These are phyloP conservation scores for Dimocarpus longan DNA, from an alignment of 345 rosid species.

Conservation along the genomic window DNA sequence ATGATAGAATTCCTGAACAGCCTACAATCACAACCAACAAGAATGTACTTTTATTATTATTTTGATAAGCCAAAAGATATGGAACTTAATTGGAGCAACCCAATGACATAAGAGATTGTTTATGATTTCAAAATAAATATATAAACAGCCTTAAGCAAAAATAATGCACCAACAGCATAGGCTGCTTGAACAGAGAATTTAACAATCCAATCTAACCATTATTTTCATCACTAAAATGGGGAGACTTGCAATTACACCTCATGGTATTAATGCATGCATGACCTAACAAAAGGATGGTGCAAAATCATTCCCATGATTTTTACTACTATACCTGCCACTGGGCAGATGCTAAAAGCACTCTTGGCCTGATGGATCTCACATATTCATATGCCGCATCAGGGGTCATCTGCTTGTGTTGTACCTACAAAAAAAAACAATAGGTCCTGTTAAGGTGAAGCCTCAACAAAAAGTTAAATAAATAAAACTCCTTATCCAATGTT, in stretches of 20 bases:
- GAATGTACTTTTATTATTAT: too few relatives aligned
- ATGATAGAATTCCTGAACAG: slow-evolving; percentile 77
- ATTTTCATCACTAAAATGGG: background rate
- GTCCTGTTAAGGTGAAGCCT: background rate
- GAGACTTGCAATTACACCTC: background rate
- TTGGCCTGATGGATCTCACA: slow-evolving; percentile 81
- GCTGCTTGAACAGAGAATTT: background rate
- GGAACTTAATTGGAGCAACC: too few relatives aligned
- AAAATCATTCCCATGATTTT: background rate
- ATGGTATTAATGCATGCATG: background rate
- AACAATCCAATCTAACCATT: background rate
- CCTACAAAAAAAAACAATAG: slow-evolving; percentile 40
- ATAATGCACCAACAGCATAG: background rate
- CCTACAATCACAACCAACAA: slow-evolving; percentile 46
- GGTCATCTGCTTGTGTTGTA: slow-evolving; percentile 79
- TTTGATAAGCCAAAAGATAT: too few relatives aligned
- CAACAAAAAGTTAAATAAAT: background rate
- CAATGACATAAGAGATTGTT: too few relatives aligned
- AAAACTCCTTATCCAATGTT: background rate
- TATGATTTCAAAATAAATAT: too few relatives aligned
- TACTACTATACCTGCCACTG: slow-evolving; percentile 77
- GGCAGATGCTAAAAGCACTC: slow-evolving; percentile 85
- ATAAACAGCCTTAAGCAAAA: too few relatives aligned
- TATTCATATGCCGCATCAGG: slow-evolving; percentile 80
- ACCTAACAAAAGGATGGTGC: background rate